Evolutionary conservation across 1,284 basidiomycete genomes (phyloP).

Genomic region (Puccinia coronata): DNA sequence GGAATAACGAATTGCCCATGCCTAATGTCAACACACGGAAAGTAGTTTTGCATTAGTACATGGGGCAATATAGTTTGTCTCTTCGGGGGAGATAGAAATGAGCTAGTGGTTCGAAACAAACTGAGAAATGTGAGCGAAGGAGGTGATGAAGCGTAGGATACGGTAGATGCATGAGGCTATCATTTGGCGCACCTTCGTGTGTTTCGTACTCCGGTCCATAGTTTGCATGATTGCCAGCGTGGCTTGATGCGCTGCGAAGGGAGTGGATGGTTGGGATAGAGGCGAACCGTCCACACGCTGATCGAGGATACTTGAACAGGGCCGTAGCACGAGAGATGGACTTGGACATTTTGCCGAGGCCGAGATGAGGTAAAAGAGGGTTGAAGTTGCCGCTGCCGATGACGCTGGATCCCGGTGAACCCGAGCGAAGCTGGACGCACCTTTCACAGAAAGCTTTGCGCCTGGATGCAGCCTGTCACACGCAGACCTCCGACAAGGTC

Average conservation of each 20-base stretch:
- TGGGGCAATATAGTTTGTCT: not conserved
- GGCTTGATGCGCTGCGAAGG: not conserved
- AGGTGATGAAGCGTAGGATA: not conserved
- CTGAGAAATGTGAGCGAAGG: not conserved
- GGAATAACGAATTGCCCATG: conserved; percentile 33
- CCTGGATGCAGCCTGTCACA: not conserved
- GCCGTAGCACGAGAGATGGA: conserved; percentile 2
- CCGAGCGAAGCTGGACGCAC: not conserved
- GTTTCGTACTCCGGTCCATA: conserved; percentile 41
- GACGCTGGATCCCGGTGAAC: not conserved
- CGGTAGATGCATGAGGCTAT: not conserved
- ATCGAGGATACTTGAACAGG: conserved; percentile 4
- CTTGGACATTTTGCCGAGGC: conserved; percentile 6
- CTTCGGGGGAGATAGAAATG: not conserved
- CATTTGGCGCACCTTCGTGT: conserved; percentile 23
- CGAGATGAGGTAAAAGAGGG: not conserved
- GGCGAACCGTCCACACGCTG: not conserved
- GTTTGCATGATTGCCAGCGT: not conserved
- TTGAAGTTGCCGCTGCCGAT: not conserved
- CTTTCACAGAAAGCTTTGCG: not conserved
- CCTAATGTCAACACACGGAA: conserved; percentile 9
- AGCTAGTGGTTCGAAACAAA: not conserved
- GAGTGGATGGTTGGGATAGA: not conserved
- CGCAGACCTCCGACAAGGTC: no score
- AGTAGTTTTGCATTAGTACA: not conserved